Conservation (phyloP, 2,329 filamentous ascomycete species). For the Fusarium sp. region DNA sequence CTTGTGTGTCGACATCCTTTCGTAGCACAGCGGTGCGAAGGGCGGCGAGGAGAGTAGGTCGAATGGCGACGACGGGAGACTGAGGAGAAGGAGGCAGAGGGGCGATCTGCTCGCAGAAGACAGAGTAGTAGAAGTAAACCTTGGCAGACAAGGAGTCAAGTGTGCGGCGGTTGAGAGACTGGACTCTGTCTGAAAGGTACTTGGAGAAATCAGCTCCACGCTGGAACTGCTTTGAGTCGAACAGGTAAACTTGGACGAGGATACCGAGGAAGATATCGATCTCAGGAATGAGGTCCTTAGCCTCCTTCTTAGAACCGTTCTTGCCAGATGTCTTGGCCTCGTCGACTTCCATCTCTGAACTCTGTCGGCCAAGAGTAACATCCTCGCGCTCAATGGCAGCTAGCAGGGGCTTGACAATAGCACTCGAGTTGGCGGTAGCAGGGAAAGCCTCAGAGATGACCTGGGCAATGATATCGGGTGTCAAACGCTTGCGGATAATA, state of each 20-base stretch:
- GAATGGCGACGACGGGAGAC: slow-evolving; percentile 86
- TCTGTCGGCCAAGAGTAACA: slow-evolving; percentile 68
- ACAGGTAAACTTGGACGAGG: slow-evolving; percentile 85
- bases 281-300: slow-evolving; percentile 85
- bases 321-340: slow-evolving; percentile 63
- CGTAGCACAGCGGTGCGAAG: slow-evolving; percentile 94
- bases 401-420: slow-evolving; percentile 76
- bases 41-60: slow-evolving; percentile 85
- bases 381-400: slow-evolving; percentile 74
- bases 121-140: slow-evolving; percentile 97
- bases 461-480: slow-evolving; percentile 81
- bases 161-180: slow-evolving; percentile 90
- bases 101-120: slow-evolving; percentile 92
- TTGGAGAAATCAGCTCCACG: slow-evolving; percentile 86
- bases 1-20: slow-evolving; percentile 97
- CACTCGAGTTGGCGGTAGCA: slow-evolving; percentile 67
- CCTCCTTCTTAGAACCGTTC: slow-evolving; percentile 71
- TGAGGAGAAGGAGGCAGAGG: slow-evolving; percentile 89
- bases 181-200: slow-evolving; percentile 84
- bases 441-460: slow-evolving; percentile 85
- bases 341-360: slow-evolving; percentile 79
- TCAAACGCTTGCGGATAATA: slow-evolving; percentile 90
- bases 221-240: slow-evolving; percentile 84
- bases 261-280: slow-evolving; percentile 91
- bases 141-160: slow-evolving; percentile 93